Base-by-base conservation (phyloP, 1,284 basidiomycete genomes). In the Pyrrhoderma noxium region DNA sequence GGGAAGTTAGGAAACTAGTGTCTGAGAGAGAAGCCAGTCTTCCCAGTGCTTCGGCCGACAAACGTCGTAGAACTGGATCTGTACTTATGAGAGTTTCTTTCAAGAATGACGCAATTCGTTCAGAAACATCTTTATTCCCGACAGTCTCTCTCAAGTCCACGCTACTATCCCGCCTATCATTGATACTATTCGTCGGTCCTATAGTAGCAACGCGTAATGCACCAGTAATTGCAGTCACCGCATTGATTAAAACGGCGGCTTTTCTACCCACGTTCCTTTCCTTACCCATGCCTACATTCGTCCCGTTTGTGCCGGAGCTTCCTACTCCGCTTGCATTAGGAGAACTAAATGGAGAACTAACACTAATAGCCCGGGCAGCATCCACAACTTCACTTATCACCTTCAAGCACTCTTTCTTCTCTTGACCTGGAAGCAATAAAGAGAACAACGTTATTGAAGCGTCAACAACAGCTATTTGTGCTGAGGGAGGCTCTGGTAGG, bases 201-300 rank as follows among this genome's bases (percentile, higher is more conserved):
- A 71, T 67, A 36, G 79, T 80, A 0, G 80, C 81, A 42, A 73
- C 72, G 8, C 85, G 71, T 21, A 98, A 71, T 1, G 87, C 76
- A n/a, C 88, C 75, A 16, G 89, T 73, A 19, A 97, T 62, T 0
- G 91, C 90, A n/a, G 90, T 76, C 7, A 84, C 76, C 2, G 84
- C 78, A 66, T 99, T 99, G 52, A 92, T 76, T 16, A 85, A 70
- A 0, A 95, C 85, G 0, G 95, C 94, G 18, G 89, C 83, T 62
- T 85, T 89, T n/a, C 95, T 73, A 0, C 92, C 95, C 0, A 83
- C 77, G 62, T 97, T 97, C 65, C 80, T 85, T 54, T 98, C 95
- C 11, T 31, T 31, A 31, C 27, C 27, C 27, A 31, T 31, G 27
- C 27, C 27, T 11, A 31, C 27, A 31, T 11, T 11, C 7, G 27